Evolutionary conservation across 2,329 filamentous ascomycete genomes (phyloP).

Genomic region (Sarocladium strictum): DNA sequence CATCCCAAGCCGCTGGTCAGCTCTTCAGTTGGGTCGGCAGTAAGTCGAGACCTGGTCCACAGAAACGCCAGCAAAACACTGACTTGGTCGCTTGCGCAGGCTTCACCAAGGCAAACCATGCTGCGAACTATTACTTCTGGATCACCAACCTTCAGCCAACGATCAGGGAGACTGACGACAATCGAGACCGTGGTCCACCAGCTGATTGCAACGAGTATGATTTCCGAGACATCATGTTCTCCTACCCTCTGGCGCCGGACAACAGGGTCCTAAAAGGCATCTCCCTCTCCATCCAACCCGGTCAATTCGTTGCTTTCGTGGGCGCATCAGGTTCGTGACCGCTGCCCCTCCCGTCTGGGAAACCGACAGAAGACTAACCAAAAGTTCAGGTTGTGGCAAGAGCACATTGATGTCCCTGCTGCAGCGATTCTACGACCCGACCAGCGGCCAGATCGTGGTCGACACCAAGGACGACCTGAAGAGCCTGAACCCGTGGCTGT

Average conservation of each 20-base stretch:
- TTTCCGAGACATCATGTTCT: conserved; percentile 43
- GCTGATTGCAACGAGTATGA: conserved; percentile 27
- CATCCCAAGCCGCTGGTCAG: conserved; percentile 18
- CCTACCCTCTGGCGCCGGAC: conserved; percentile 38
- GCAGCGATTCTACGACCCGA: conserved; percentile 38
- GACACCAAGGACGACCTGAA: conserved; percentile 31
- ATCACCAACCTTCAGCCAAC: conserved; percentile 19
- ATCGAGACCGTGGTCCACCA: conserved; percentile 17
- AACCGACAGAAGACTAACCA: no score
- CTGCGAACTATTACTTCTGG: conserved; percentile 33
- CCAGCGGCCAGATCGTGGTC: conserved; percentile 39
- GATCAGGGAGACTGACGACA: conserved; percentile 22
- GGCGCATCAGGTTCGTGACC: no score
- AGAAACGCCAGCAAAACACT: no score
- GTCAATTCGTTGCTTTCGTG: conserved; percentile 48
- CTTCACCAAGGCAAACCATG: conserved; percentile 32
- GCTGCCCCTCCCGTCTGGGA: no score
- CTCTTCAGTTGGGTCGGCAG: conserved; percentile 29
- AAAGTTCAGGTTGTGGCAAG: conserved; percentile 56
- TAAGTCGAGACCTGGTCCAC: conserved; percentile 11
- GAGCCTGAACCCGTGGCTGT: conserved; percentile 40
- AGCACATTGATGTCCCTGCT: conserved; percentile 52
- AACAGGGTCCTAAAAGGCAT: conserved; percentile 26
- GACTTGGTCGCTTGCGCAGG: no score
- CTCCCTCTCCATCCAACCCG: conserved; percentile 30